Evolutionary conservation across 1,284 basidiomycete genomes (phyloP).

Genomic region (Cutaneotrichosporon sp.): DNA sequence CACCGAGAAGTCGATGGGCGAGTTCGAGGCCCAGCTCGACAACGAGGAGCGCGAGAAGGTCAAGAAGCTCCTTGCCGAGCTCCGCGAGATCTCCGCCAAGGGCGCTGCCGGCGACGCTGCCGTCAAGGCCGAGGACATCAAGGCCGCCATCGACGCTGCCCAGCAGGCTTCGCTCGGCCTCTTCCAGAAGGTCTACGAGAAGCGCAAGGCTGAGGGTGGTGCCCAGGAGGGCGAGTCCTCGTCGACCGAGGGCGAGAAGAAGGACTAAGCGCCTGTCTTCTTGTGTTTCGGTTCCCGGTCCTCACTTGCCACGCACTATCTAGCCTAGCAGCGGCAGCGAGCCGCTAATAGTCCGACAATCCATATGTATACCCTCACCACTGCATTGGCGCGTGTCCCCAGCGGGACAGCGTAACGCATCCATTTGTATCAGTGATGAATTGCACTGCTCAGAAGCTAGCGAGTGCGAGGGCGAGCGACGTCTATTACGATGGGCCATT

Average conservation of each 20-base stretch:
- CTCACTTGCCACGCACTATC: constrained; percentile 6
- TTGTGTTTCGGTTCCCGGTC: constrained; percentile 8
- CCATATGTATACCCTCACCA: constrained; percentile 21
- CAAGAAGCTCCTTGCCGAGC: constrained; percentile 76
- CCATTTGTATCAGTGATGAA: constrained; percentile 26
- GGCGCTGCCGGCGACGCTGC: constrained; percentile 81
- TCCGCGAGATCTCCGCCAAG: constrained; percentile 86
- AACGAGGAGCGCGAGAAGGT: constrained; percentile 91
- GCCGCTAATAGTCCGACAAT: neutral
- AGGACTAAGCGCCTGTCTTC: constrained; percentile 37
- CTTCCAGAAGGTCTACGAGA: constrained; percentile 99
- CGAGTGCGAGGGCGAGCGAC: neutral
- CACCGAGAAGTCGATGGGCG: constrained; percentile 92
- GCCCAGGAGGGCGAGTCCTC: constrained; percentile 36
- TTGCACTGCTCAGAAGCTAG: constrained; percentile 28
- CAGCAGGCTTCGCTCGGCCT: constrained; percentile 94
- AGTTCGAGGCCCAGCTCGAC: constrained; percentile 97
- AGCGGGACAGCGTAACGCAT: constrained; percentile 20
- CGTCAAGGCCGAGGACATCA: constrained; percentile 81
- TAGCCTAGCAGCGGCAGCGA: constrained; percentile 3
- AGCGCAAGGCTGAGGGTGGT: constrained; percentile 49
- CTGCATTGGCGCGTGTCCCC: constrained; percentile 21
- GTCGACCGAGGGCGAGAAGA: constrained; percentile 38
- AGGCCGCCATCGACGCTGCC: constrained; percentile 91
- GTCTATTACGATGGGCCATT: too few relatives aligned